Base-by-base conservation (phyloP, 306 rosid genomes). In the Corylus heterophylla region DNA sequence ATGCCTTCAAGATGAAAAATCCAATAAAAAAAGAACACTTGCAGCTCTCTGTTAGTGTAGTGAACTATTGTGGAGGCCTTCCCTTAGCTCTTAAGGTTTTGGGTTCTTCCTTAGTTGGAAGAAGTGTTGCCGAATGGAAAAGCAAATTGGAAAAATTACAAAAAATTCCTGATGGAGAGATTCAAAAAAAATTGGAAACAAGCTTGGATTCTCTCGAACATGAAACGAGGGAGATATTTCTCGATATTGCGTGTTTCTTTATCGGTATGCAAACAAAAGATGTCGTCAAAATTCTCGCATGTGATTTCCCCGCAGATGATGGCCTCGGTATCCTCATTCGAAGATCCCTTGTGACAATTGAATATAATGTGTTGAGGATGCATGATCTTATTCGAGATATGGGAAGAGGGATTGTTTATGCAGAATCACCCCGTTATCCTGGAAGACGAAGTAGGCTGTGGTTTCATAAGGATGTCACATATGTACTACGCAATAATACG, bases 241-340 rank as follows among this genome's bases (percentile, higher is more conserved):
- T 85, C 22, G 86, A 88, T 52, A 67, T 88, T 25, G 73, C 82
- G 11, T 83, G 85, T 73, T 88, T 85, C 76, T 85, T 88, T 49
- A 76, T 80, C 0, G 89, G 91, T 0, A 78, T 74, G 0, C n/a
- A n/a, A n/a, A n/a, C n/a, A n/a, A 52, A 2, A 35, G 49, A 75
- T 2, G 89, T 85, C 9, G 59, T 39, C 0, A 9, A 78, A 49
- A 71, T 85, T 3, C 71, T 78, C 20, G 85, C 74, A 0, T 88
- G 87, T 78, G 86, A 80, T 0, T 54, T 80, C 1, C 50, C 16
- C 76, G 79, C 87, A 35, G 39, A 35, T 48, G 81, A 25, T 35
- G 87, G 86, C 62, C 68, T 88, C 61, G 8, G 54, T 0, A 54
- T 80, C 4, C 80, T 88, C 0, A 31, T 69, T 31, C 82, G 80